A percentile compares a stretch with the other conserved stretches of the same genome.
These are phyloP conservation scores for Elongisporangium anandrum DNA, from an alignment of 352 stramenopile species.

Conservation along the genomic window DNA sequence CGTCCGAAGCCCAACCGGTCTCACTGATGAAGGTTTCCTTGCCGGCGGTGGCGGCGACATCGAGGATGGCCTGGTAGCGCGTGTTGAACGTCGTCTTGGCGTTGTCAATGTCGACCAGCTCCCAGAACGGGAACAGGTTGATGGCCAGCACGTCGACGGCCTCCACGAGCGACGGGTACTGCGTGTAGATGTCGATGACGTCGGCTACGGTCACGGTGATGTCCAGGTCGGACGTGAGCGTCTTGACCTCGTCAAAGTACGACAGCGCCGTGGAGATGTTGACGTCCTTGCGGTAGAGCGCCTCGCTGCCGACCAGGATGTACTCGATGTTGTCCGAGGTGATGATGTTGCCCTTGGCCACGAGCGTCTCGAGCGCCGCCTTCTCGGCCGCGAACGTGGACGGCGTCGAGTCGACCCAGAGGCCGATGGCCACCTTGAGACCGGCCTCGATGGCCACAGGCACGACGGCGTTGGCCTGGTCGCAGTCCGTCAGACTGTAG, in stretches of 20 bases:
- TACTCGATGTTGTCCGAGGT: conserved; percentile 25
- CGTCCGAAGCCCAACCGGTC: conserved; percentile 58
- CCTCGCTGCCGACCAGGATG: conserved; percentile 69
- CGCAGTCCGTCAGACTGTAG: conserved; percentile 60
- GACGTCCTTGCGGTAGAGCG: conserved; percentile 59
- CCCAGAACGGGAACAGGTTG: conserved; percentile 73
- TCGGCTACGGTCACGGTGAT: conserved; percentile 57
- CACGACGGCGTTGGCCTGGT: conserved; percentile 35
- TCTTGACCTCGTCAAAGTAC: conserved; percentile 40
- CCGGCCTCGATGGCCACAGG: conserved; percentile 37
- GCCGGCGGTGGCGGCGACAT: conserved; percentile 14
- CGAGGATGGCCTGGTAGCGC: conserved; percentile 35
- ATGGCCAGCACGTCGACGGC: conserved; percentile 53
- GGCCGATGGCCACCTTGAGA: conserved; percentile 46
- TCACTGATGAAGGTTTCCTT: conserved; percentile 63
- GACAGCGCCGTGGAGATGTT: conserved; percentile 33
- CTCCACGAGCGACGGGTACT: conserved; percentile 33
- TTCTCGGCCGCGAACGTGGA: conserved; percentile 40
- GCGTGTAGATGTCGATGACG: conserved; percentile 59
- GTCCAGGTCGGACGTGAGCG: conserved; percentile 10
- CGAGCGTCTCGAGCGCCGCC: conserved; percentile 22
- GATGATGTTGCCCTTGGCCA: conserved; percentile 16
- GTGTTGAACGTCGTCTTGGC: conserved; percentile 34
- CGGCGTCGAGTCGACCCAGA: conserved; percentile 51
- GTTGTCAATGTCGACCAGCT: conserved; percentile 27